Evolutionary conservation across 176 grass and related monocot genomes (phyloP).

Genomic region (Juncus inflexus): DNA sequence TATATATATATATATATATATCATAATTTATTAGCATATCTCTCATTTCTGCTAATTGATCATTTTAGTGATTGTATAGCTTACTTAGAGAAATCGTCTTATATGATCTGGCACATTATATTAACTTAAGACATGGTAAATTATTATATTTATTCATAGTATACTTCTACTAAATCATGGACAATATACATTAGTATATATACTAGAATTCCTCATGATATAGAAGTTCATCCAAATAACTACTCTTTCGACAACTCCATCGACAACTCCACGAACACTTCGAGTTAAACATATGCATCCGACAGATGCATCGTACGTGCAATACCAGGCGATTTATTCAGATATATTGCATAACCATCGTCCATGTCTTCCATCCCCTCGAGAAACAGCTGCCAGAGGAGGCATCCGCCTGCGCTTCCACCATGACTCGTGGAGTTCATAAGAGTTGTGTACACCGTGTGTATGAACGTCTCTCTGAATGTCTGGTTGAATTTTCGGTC

Average conservation of each 20-base stretch:
- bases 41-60: too few species aligned
- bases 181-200: too few species aligned
- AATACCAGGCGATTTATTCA: constrained; percentile 28
- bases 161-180: not conserved
- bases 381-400: constrained; percentile 62
- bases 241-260: constrained; percentile 52
- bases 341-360: constrained; percentile 56
- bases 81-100: too few species aligned
- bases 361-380: constrained; percentile 65
- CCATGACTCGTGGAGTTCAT: constrained; percentile 39
- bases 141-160: not conserved
- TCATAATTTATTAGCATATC: too few species aligned
- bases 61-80: too few species aligned
- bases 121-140: too few species aligned
- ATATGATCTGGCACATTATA: too few species aligned
- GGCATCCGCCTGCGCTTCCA: constrained; percentile 44
- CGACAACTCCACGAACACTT: constrained; percentile 50
- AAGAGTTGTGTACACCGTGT: constrained; percentile 37
- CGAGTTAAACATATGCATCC: constrained; percentile 45
- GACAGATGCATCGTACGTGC: constrained; percentile 38
- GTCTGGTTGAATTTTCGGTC: constrained; percentile 37
- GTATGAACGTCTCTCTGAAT: constrained; percentile 48
- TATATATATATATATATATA: too few species aligned
- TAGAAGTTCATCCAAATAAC: constrained; percentile 4
- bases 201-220: not conserved